Evolutionary conservation across 805 yeast genomes (phyloP), one percentile per base, ranked within the genome.

Genomic region (Wickerhamiella galacta): DNA sequence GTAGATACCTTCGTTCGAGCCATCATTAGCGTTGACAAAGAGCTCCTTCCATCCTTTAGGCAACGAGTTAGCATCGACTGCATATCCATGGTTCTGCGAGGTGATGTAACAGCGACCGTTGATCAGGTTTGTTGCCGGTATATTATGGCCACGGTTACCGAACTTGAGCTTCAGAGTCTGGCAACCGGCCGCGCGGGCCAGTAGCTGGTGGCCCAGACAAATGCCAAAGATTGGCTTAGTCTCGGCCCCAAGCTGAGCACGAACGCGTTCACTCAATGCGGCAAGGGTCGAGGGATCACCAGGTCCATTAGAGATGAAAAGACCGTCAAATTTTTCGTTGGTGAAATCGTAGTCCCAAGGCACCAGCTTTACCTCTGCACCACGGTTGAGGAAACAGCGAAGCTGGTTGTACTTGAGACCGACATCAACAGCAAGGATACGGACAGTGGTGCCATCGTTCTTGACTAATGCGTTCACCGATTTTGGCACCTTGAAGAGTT

Each of bases 91-190:
- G 59, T 90, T 90, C 66, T 90, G 98, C 30, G 96, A 87, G 19
- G 98, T 90, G 59, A 90, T 90, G 65, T 90, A 87, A 68, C 98
- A 90, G 60, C 92, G 72, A 32, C 98, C 98, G 39, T 90, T 78
- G 42, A 72, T 75, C 44, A 75, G 68, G 43, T 78, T 83, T 46
- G 93, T 79, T 63, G 90, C 79, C 39, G 98, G 98, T 48, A 90
- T 90, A 60, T 90, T 90, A 62, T 90, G 98, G 51, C 95, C 98
- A 68, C 98, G 83, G 69, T 90, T 90, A 73, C 98, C 98, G 50
- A 82, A 90, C 62, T 85, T 85, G 63, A 90, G 63, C 62, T 90
- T 90, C 48, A 72, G 46, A 30, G 98, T 90, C 20, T 80, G 66
- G 39, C 96, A 96, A 52, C 98, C 98, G 33, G 90, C 63, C 31